These are phyloP conservation scores for Sporothrix brasiliensis DNA, from an alignment of 2,329 filamentous ascomycete species.

Conservation along the genomic window DNA sequence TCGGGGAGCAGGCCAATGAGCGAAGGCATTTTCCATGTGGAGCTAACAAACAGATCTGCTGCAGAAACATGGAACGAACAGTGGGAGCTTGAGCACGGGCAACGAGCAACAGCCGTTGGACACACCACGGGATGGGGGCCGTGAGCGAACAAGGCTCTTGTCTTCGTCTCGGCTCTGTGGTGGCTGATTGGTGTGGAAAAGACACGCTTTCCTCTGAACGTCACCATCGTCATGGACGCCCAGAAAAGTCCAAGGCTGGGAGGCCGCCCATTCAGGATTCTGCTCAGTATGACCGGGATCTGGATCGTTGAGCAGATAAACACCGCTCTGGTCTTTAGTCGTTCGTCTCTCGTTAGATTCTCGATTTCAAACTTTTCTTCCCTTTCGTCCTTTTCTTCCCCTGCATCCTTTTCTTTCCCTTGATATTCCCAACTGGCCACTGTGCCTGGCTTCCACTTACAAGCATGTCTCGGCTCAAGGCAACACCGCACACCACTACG, in stretches of 20 bases:
- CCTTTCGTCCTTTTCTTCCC: neutral
- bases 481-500: neutral
- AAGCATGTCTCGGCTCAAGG: neutral
- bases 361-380: neutral
- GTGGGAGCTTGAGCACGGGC: neutral
- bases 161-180: neutral
- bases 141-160: neutral
- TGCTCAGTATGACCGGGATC: neutral
- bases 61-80: neutral
- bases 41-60: neutral
- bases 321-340: too few species aligned
- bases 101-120: neutral
- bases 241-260: neutral
- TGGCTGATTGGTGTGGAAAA: neutral
- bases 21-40: neutral
- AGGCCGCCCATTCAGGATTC: constrained; percentile 8
- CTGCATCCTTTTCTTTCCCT: neutral
- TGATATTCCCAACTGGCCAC: neutral
- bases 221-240: neutral
- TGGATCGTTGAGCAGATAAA: too few species aligned
- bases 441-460: too few species aligned
- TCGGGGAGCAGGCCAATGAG: neutral
- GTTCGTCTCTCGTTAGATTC: neutral
- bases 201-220: too few species aligned
- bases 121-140: neutral